phyloP scores from a whole-genome alignment of 139 green algal species.

The Auxenochlorella pyrenoidosa region DNA sequence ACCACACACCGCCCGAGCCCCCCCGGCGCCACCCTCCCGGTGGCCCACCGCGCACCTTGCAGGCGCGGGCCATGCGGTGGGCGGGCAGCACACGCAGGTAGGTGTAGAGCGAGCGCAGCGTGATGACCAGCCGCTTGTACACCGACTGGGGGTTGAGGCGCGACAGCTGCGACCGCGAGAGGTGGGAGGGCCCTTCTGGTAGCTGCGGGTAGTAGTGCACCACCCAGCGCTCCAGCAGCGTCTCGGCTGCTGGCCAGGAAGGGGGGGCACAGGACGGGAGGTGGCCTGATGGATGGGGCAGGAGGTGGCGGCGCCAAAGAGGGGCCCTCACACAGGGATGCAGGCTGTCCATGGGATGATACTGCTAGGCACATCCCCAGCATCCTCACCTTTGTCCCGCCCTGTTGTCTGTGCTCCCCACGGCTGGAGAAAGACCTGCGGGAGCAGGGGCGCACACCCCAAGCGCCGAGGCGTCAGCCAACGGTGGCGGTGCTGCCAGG shows the following conservation, averaged over 20 bases:
- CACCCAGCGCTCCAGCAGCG: slow-evolving; percentile 74
- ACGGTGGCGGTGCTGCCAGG: not conserved
- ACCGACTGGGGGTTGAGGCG: slow-evolving; percentile 54
- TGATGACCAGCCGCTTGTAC: slow-evolving; percentile 71
- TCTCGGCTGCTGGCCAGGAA: slow-evolving; percentile 20
- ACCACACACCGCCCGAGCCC: not conserved
- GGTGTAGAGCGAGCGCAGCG: slow-evolving; percentile 75
- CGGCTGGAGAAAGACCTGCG: slow-evolving; percentile 54
- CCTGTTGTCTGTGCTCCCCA: slow-evolving; percentile 30
- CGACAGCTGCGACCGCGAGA: slow-evolving; percentile 39
- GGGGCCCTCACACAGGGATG: no score
- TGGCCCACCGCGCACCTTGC: slow-evolving; percentile 55
- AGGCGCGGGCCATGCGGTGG: slow-evolving; percentile 67
- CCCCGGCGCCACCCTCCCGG: not conserved
- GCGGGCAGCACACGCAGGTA: slow-evolving; percentile 79
- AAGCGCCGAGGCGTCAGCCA: not conserved
- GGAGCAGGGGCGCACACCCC: not conserved
- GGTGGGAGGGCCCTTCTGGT: slow-evolving; percentile 21
- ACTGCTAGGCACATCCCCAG: not conserved
- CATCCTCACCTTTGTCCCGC: not conserved
- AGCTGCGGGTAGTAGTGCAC: slow-evolving; percentile 50
- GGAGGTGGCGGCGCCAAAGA: not conserved
- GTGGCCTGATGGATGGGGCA: not conserved
- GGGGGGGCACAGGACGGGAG: not conserved
- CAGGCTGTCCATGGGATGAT: no score